phyloP scores from a whole-genome alignment of 352 stramenopile species.

The Pythium myriotylum region DNA sequence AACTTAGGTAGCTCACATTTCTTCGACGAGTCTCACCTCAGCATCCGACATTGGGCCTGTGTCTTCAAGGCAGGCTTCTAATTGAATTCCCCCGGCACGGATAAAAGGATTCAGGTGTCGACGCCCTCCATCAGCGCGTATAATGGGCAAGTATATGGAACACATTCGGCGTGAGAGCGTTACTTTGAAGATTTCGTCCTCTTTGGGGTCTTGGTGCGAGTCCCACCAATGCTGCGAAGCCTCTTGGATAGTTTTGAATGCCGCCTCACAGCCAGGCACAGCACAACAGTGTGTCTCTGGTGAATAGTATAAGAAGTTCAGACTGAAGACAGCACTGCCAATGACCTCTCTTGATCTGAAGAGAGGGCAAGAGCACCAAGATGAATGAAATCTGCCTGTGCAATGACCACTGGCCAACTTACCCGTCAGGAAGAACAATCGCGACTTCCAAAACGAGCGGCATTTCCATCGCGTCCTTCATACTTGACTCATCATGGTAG shows the following conservation, averaged over 20 bases:
- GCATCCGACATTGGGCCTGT: conserved; percentile 20
- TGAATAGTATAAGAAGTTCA: conserved; percentile 79
- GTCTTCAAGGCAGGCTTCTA: conserved; percentile 31
- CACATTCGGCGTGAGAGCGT: conserved; percentile 40
- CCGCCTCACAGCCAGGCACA: conserved; percentile 31
- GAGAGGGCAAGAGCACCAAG: too few species aligned
- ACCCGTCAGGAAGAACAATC: conserved; percentile 19
- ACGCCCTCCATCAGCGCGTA: conserved; percentile 8
- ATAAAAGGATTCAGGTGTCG: background rate
- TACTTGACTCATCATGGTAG: conserved; percentile 27
- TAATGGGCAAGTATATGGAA: conserved; percentile 61
- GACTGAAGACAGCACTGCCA: conserved; percentile 57
- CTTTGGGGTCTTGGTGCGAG: conserved; percentile 19
- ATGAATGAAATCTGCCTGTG: too few species aligned
- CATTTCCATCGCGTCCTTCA: conserved; percentile 56
- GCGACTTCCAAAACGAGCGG: conserved; percentile 41
- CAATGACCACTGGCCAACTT: too few species aligned
- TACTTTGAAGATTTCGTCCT: background rate
- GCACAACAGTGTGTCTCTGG: conserved; percentile 52
- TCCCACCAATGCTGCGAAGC: conserved; percentile 43
- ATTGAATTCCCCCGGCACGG: conserved; percentile 19
- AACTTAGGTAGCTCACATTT: conserved; percentile 17
- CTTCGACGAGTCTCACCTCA: conserved; percentile 17
- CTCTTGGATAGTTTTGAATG: conserved; percentile 38
- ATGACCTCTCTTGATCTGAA: conserved; percentile 20